These are phyloP conservation scores for Botrytis deweyae DNA, from an alignment of 2,329 filamentous ascomycete species.

Conservation along the genomic window DNA sequence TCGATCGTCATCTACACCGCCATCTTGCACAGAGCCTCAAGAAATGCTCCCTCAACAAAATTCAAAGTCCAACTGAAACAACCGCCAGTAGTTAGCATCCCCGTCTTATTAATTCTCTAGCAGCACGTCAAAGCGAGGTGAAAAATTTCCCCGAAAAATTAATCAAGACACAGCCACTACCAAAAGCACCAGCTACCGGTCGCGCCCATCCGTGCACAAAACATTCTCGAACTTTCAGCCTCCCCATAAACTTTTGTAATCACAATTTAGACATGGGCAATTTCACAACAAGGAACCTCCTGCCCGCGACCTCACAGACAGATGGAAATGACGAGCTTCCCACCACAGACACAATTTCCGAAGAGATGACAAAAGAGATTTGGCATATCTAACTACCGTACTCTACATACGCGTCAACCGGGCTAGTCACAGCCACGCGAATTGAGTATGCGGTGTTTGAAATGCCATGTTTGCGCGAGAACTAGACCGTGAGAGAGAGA, in stretches of 20 bases:
- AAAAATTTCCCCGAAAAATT: neutral
- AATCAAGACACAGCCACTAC: neutral
- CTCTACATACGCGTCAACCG: neutral
- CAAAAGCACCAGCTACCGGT: neutral
- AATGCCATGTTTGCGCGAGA: slow-evolving; percentile 7
- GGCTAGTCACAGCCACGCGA: neutral
- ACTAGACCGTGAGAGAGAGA: neutral
- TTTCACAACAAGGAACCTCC: neutral
- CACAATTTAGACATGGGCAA: neutral
- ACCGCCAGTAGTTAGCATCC: neutral
- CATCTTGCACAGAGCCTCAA: slow-evolving; percentile 12
- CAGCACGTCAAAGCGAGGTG: neutral
- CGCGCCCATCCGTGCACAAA: neutral
- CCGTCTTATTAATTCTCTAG: neutral
- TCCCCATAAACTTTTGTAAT: neutral
- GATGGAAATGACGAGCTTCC: neutral
- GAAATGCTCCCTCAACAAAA: neutral
- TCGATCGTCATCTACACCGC: slow-evolving; percentile 5
- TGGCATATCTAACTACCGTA: neutral
- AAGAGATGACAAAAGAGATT: neutral
- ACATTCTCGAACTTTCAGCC: neutral
- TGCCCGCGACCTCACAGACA: neutral
- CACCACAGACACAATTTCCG: neutral
- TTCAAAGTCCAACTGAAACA: neutral
- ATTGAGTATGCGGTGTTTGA: neutral